Evolutionary conservation across 2,329 filamentous ascomycete species (phyloP).

Genomic region (Alternaria sp.): DNA sequence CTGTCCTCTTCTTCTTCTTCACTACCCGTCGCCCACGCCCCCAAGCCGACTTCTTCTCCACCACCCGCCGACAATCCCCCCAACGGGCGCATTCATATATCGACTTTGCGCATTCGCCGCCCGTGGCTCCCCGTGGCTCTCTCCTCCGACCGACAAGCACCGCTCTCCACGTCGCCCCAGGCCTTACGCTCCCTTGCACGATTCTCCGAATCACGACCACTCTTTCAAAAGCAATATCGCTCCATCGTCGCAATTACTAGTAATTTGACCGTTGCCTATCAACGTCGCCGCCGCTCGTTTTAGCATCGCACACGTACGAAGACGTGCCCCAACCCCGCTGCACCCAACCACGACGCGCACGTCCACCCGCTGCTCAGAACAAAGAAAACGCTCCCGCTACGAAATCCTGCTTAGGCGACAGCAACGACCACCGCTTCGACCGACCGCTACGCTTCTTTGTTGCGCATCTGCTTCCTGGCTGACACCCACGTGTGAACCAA

Average conservation of each 20-base stretch:
- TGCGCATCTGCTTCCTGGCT: conserved; percentile 20
- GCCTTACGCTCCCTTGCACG: conserved; percentile 48
- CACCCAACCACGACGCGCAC: conserved; percentile 34
- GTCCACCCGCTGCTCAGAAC: conserved; percentile 33
- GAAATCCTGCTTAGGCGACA: conserved; percentile 7
- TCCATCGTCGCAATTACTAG: conserved; percentile 19
- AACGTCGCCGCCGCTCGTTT: conserved; percentile 41
- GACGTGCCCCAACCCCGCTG: conserved; percentile 17
- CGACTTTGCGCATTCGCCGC: conserved; percentile 45
- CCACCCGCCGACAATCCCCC: conserved; percentile 46
- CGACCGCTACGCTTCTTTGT: conserved; percentile 28
- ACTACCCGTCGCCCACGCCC: conserved; percentile 22
- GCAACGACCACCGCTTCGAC: conserved; percentile 6
- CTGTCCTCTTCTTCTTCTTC: conserved; percentile 22
- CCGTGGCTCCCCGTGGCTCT: conserved; percentile 41
- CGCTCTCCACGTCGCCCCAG: conserved; percentile 27
- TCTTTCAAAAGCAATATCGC: conserved; percentile 37
- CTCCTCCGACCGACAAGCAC: conserved; percentile 23
- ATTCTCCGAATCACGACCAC: conserved; percentile 49
- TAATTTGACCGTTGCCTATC: conserved; percentile 31
- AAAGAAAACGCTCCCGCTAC: conserved; percentile 27
- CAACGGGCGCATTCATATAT: conserved; percentile 44
- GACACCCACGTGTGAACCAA: conserved; percentile 28
- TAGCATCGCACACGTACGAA: conserved; percentile 14
- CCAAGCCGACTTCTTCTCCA: conserved; percentile 29